A percentile compares a stretch with the other conserved stretches of the same genome.
These are phyloP conservation scores for Kwoniella sp. DNA, from an alignment of 768 basidiomycete species.

Conservation along the genomic window DNA sequence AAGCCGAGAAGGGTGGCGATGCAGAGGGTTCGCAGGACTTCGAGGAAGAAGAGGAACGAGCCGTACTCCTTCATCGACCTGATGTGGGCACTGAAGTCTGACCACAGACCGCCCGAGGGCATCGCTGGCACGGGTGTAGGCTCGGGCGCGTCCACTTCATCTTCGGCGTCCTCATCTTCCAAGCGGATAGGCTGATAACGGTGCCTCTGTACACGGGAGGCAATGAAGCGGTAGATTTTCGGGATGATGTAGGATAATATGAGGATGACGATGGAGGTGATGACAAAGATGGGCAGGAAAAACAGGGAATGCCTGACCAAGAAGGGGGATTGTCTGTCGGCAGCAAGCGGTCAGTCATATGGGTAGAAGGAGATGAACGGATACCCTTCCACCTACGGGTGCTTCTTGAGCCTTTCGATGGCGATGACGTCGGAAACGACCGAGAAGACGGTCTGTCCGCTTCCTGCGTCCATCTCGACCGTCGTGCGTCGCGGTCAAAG, in stretches of 20 bases:
- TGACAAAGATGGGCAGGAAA: conserved; percentile 51
- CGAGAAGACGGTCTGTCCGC: conserved; percentile 9
- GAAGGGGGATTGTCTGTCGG: conserved; percentile 23
- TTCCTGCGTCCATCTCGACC: conserved; percentile 7
- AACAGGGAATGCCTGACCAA: conserved; percentile 42
- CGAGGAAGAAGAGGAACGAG: conserved; percentile 55
- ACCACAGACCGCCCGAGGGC: conserved; percentile 45
- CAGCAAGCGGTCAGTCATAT: neutral
- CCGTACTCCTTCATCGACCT: conserved; percentile 54
- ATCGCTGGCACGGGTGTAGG: conserved; percentile 16
- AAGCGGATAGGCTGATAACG: conserved; percentile 25
- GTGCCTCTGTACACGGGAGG: conserved; percentile 2
- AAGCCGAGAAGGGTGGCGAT: conserved; percentile 56
- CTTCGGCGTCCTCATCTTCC: conserved; percentile 28
- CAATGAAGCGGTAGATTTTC: conserved; percentile 25
- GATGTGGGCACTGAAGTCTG: conserved; percentile 53
- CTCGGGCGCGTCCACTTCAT: conserved; percentile 18
- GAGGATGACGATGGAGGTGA: conserved; percentile 50
- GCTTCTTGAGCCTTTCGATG: conserved; percentile 5
- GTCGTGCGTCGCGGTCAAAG: too few relatives aligned
- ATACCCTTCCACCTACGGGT: conserved; percentile 11
- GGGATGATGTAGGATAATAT: conserved; percentile 46
- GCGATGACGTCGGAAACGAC: conserved; percentile 8
- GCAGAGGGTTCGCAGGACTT: conserved; percentile 54
- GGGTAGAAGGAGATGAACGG: neutral